A percentile compares a stretch with the other conserved stretches of the same genome.
phyloP scores from a whole-genome alignment of 1,284 basidiomycete genomes.

The Sanghuangporus baumii region DNA sequence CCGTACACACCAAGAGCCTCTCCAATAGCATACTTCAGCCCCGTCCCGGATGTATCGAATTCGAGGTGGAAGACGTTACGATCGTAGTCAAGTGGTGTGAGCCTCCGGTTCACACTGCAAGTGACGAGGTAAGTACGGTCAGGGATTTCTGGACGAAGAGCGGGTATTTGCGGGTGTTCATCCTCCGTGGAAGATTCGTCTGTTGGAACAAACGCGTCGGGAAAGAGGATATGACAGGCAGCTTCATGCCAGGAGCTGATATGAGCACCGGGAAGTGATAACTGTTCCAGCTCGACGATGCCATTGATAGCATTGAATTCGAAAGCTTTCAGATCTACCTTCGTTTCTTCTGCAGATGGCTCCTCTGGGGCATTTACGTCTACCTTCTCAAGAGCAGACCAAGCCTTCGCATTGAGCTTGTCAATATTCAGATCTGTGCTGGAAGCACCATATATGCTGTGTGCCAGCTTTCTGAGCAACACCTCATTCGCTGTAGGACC shows the following conservation, averaged over 20 bases:
- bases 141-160: constrained; percentile 79
- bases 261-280: constrained; percentile 55
- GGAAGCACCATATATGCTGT: constrained; percentile 34
- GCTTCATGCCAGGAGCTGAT: constrained; percentile 80
- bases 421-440: constrained; percentile 40
- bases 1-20: constrained; percentile 97
- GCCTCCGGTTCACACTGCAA: constrained; percentile 89
- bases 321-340: constrained; percentile 46
- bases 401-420: constrained; percentile 45
- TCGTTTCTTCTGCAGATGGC: constrained; percentile 8
- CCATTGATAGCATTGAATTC: constrained; percentile 67
- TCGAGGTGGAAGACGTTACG: constrained; percentile 99
- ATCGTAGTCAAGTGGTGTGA: constrained; percentile 94
- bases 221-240: constrained; percentile 87
- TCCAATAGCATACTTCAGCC: constrained; percentile 92
- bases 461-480: constrained; percentile 46
- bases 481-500: constrained; percentile 51
- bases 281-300: constrained; percentile 48
- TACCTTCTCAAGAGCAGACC: constrained; percentile 53
- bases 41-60: constrained; percentile 89
- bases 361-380: constrained; percentile 29
- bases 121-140: constrained; percentile 94
- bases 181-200: constrained; percentile 30
- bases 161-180: constrained; percentile 54
- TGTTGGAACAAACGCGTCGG: constrained; percentile 66